phyloP scores from a whole-genome alignment of 768 basidiomycete species.

The Podaxis sp. region DNA sequence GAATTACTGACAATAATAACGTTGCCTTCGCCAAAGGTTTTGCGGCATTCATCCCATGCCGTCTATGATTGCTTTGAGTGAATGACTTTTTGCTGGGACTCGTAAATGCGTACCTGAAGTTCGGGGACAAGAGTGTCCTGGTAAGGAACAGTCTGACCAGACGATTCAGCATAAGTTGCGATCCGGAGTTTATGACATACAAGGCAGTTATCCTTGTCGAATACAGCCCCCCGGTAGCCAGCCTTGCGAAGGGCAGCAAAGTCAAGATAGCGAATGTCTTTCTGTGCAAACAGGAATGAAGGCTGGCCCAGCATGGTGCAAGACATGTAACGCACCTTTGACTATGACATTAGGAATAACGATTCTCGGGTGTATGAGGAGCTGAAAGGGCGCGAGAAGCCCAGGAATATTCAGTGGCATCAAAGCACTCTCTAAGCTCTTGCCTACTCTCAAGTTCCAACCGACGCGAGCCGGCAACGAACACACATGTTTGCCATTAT shows the following conservation, averaged over 20 bases:
- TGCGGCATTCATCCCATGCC: constrained; percentile 73
- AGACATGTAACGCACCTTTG: constrained; percentile 49
- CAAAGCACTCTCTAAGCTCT: neutral
- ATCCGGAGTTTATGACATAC: constrained; percentile 41
- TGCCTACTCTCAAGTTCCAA: neutral
- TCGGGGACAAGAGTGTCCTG: constrained; percentile 76
- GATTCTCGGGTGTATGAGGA: constrained; percentile 64
- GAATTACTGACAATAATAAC: constrained; percentile 95
- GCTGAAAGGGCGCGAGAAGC: constrained; percentile 67
- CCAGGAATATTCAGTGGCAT: constrained; percentile 82
- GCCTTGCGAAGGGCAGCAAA: constrained; percentile 68
- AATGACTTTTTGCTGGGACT: neutral
- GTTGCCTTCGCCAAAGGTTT: constrained; percentile 73
- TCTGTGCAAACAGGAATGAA: constrained; percentile 34
- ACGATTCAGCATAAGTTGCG: neutral
- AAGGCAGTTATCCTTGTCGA: constrained; percentile 98
- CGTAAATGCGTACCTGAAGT: constrained; percentile 51
- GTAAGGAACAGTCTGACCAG: constrained; percentile 73
- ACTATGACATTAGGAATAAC: constrained; percentile 65
- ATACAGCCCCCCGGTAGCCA: constrained; percentile 87
- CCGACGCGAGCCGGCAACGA: neutral
- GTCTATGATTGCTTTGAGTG: constrained; percentile 38
- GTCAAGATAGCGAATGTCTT: constrained; percentile 86
- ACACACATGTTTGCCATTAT: neutral
- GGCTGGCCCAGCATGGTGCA: neutral